Evolutionary conservation across 2,329 filamentous ascomycete species (phyloP).

Genomic region (Penicillium sp.): DNA sequence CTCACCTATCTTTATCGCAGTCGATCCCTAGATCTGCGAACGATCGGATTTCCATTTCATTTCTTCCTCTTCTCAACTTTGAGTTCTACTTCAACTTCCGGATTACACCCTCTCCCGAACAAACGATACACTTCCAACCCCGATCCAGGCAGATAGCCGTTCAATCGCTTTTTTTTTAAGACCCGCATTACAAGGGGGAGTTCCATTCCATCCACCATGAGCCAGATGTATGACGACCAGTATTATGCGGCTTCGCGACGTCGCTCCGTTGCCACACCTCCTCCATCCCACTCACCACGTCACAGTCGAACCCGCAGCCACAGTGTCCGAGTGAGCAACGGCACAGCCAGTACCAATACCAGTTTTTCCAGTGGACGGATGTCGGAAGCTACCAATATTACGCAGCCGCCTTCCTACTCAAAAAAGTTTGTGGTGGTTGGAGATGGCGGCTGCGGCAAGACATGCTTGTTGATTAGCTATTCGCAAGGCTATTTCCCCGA

Average conservation of each 20-base stretch:
- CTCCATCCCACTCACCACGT: conserved; percentile 43
- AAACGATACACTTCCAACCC: not conserved
- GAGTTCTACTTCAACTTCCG: not conserved
- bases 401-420: conserved; percentile 87
- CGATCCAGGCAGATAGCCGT: conserved; percentile 7
- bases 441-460: conserved; percentile 98
- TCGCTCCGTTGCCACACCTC: conserved; percentile 51
- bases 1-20: conserved; percentile 14
- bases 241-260: conserved; percentile 59
- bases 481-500: conserved; percentile 98
- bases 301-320: conserved; percentile 53
- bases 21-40: conserved; percentile 20
- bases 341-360: conserved; percentile 82
- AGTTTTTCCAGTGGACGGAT: conserved; percentile 71
- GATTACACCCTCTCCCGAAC: not conserved
- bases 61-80: conserved; percentile 1
- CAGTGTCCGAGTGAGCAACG: conserved; percentile 75
- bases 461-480: conserved; percentile 96
- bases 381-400: conserved; percentile 79
- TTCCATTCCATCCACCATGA: conserved; percentile 30
- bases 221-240: conserved; percentile 43
- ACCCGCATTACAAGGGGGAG: conserved; percentile 12
- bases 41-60: conserved; percentile 11
- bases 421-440: conserved; percentile 99
- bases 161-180: not conserved